Evolutionary conservation across 306 rosid species (phyloP), one percentile per base, ranked within the genome.

Genomic region (Neltuma alba): DNA sequence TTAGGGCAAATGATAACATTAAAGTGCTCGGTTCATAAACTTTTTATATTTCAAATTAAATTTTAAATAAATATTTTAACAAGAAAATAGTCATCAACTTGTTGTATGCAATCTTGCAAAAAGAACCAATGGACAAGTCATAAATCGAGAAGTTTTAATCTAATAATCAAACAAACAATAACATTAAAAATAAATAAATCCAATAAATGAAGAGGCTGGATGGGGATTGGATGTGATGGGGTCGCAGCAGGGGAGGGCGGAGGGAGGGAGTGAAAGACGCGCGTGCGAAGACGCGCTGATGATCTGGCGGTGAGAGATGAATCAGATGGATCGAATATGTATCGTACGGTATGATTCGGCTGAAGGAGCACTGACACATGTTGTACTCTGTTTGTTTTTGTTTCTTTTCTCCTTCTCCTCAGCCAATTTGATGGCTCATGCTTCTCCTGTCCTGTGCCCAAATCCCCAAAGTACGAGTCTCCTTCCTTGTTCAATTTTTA

Each of bases 261-360:
- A n/a, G n/a, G n/a, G n/a, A n/a, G n/a, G n/a, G 28, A 3, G 41
- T 0, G 14, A 16, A 12, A 4, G 1, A 42, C 20, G 73, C 12
- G 54, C 21, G 13, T 41, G 31, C 1, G 4, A 1, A 2, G 0
- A 50, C 31, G 76, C 76, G 63, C 63, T 4, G 12, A n/a, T 5
- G 16, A 52, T 72, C 21, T 10, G 42, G 52, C 13, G 72, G 52
- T 20, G n/a, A 4, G 20, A 42, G 28, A 25, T 25, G 63, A 7
- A 15, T 13, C 18, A 54, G 7, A 9, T 21, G 61, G 13, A 30
- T 16, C 16, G 57, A 81, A 68, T 69, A 57, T 57, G 57, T 33
- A 69, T 68, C 47, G 85, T 69, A 75, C 72, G 73, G 67, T 5
- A 5, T 5, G 74, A 12, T 57, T 9, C 27, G 61, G 74, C 38